Conservation (phyloP, 2,329 filamentous ascomycete genomes). For the Penicillium sp. region DNA sequence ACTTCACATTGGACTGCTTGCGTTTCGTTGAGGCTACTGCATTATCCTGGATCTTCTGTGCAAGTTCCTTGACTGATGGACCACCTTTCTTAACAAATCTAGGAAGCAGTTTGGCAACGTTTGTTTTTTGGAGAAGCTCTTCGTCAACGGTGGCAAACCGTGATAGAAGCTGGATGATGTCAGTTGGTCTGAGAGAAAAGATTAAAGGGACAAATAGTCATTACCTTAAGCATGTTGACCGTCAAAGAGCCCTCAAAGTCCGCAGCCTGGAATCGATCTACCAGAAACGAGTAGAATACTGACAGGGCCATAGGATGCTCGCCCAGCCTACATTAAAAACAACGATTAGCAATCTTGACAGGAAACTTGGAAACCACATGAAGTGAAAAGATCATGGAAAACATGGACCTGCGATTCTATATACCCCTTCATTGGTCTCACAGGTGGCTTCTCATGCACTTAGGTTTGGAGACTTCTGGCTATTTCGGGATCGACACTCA, state of each 20-base stretch:
- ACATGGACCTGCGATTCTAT: neutral
- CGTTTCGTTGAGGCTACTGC: constrained; percentile 43
- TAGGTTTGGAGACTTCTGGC: neutral
- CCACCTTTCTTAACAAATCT: constrained; percentile 57
- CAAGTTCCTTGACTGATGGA: constrained; percentile 52
- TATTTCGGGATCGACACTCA: neutral
- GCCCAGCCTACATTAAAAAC: constrained; percentile 39
- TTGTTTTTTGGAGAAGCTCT: constrained; percentile 56
- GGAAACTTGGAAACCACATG: neutral
- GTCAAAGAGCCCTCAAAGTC: constrained; percentile 46
- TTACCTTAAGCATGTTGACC: constrained; percentile 45
- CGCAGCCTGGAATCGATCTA: constrained; percentile 47
- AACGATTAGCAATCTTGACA: neutral
- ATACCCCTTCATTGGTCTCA: neutral
- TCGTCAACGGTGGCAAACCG: constrained; percentile 56
- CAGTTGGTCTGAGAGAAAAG: constrained; percentile 16
- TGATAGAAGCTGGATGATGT: constrained; percentile 46
- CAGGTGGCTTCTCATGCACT: neutral
- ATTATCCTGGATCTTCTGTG: constrained; percentile 53
- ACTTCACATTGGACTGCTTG: constrained; percentile 32
- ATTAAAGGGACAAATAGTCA: neutral
- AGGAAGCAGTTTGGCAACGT: constrained; percentile 55
- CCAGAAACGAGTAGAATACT: constrained; percentile 47
- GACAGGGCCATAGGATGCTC: constrained; percentile 47
- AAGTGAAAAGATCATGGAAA: neutral